Percentiles rank a stretch among this genome's conserved stretches.
These are phyloP conservation scores for Trichophyton equinum DNA, from an alignment of 2,329 filamentous ascomycete genomes.

Conservation along the genomic window DNA sequence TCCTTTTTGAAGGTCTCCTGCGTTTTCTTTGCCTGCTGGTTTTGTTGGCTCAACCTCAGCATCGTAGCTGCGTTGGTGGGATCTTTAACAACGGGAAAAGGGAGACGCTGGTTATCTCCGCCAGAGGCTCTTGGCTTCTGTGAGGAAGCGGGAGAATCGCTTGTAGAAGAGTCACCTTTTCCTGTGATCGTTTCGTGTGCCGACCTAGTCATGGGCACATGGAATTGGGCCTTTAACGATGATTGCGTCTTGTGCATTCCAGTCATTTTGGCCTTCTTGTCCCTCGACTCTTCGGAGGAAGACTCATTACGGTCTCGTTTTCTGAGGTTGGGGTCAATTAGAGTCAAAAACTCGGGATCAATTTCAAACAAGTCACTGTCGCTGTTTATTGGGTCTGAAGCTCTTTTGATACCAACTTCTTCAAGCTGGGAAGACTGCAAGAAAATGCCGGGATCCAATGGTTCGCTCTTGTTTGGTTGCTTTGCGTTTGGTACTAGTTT, in stretches of 20 bases:
- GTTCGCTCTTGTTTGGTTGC: not conserved
- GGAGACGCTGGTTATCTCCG: constrained; percentile 37
- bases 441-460: not conserved
- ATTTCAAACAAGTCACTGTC: constrained; percentile 25
- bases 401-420: constrained; percentile 19
- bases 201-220: not conserved
- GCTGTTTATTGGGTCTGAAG: constrained; percentile 15
- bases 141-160: constrained; percentile 6
- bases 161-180: no score
- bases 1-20: constrained; percentile 13
- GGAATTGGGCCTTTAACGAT: constrained; percentile 13
- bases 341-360: constrained; percentile 20
- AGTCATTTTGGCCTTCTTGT: not conserved
- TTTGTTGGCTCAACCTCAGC: constrained; percentile 54
- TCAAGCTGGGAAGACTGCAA: constrained; percentile 15
- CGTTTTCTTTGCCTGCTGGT: constrained; percentile 40
- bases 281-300: not conserved
- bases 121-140: constrained; percentile 20
- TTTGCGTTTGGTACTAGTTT: not conserved
- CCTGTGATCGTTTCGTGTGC: not conserved
- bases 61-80: constrained; percentile 52
- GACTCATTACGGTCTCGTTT: not conserved
- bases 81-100: constrained; percentile 68
- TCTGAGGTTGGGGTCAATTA: constrained; percentile 9
- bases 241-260: constrained; percentile 13